Evolutionary conservation across 2,329 filamentous ascomycete genomes (phyloP), one percentile per base, ranked within the genome.

Genomic region (Colletotrichum eleusines): DNA sequence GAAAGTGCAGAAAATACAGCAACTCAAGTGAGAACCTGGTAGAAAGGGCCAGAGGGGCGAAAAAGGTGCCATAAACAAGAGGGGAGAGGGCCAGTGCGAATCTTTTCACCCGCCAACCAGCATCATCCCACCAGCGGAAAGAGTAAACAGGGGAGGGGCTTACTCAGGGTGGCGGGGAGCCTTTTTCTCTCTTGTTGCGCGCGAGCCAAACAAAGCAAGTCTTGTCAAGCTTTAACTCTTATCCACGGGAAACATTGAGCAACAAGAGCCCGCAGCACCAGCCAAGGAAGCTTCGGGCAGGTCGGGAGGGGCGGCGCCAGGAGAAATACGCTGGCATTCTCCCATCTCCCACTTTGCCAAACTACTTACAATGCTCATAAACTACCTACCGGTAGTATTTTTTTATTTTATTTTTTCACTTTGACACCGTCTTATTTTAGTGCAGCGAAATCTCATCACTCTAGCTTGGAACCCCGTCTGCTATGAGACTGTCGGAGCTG

Each of bases 71-170:
- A 42, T 48, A 44, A 35, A 66, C 33, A 54, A 62, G 50, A 62
- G 26, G 50, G 57, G 18, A 42, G 42, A 62, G 68, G 64, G 68
- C 42, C 40, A 61, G 18, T 62, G 35, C 18, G 42, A 71, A 55
- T 40, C 57, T 67, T 57, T 62, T 58, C 68, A 67, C 57, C 63
- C 42, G 64, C 63, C 64, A 67, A 71, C 63, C 57, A 67, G 57
- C 63, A 71, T 58, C 68, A 62, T 63, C 68, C 67, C 63, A 50
- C 63, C 67, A 20, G 31, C 18, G 33, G 62, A 44, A 33, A 28
- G 33, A 14, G 16, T 50, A 18, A 53, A 42, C 38, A 59, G 38
- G 62, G 51, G 46, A 20, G 42, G 20, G 42, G 44, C 44, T 46
- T n/a, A 16, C 5, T 33, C 26, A 48, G 40, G 40, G 58, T 46